Base-by-base conservation (phyloP, 1,139 yeast species). In the Magnusiomyces suaveolens region DNA sequence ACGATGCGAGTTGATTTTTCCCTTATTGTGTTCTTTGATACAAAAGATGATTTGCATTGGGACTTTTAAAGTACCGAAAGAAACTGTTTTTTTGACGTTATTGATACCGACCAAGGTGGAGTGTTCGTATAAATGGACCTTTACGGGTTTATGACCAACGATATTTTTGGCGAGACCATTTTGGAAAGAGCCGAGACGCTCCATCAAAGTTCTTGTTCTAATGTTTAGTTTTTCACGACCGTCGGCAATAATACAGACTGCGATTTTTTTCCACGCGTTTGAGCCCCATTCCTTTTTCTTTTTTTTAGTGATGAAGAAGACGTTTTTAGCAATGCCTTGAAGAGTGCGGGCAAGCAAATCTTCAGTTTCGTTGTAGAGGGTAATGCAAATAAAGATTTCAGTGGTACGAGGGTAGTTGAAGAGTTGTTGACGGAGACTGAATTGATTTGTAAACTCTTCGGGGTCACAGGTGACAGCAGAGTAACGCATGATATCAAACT, bases 1-100 rank as follows among this genome's bases (percentile, higher is more conserved):
- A 67, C 97, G 81, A 67, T 92, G 98, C 0, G 96, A 88, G 69
- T 92, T 92, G 68, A 92, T 92, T 64, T 92, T 92, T 70, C 89
- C 88, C 60, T 89, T 85, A 68, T 92, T 92, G 64, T 79, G 80
- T 67, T 92, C 97, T 66, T 92, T 92, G 63, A 92, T 72, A 63
- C 96, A 89, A 65, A 92, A 84, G 52, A 90, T 72, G 57, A 90
- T 79, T 72, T 92, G 97, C n/a, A 88, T 88, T 1, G 98, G 98
- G 50, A 78, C 84, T 59, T 87, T 77, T 58, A 82, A 80, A 1
- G 82, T 79, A 2, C 74, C 66, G 21, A 72, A 66, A 43, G 74
- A 66, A 60, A 72, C 69, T 60, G 70, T 72, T 51, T 66, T 63
- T 16, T 33, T 60, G 0, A 94, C 95, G 51, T 94, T 80, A 2